These are phyloP conservation scores for Penicillium nucicola DNA, from an alignment of 495 filamentous ascomycete species.

Conservation along the genomic window DNA sequence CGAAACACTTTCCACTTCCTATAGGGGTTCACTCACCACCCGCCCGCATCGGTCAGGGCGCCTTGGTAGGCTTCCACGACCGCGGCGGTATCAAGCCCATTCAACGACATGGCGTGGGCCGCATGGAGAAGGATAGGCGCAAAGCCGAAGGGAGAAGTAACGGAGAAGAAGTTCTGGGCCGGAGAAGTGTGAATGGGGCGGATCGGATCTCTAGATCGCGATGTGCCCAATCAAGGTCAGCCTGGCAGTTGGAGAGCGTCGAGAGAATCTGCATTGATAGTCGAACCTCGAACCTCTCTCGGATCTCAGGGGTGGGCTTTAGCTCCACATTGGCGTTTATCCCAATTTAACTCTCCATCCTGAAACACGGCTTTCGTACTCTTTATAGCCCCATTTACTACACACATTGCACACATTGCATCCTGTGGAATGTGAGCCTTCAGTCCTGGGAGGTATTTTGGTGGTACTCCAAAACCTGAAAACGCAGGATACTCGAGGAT, in stretches of 20 bases:
- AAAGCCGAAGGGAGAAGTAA: slow-evolving; percentile 14
- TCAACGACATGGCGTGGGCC: slow-evolving; percentile 79
- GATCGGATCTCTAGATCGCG: slow-evolving; percentile 25
- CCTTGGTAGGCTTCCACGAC: slow-evolving; percentile 82
- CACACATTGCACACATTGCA: neutral
- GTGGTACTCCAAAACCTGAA: too few species aligned
- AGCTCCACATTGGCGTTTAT: slow-evolving; percentile 24
- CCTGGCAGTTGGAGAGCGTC: too few species aligned
- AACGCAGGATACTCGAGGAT: too few species aligned
- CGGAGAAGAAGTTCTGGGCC: neutral
- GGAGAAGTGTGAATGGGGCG: slow-evolving; percentile 1
- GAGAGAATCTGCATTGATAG: neutral
- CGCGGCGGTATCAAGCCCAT: slow-evolving; percentile 83
- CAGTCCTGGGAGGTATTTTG: too few species aligned
- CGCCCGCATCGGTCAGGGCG: slow-evolving; percentile 78
- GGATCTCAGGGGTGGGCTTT: slow-evolving; percentile 19
- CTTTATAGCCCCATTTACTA: slow-evolving; percentile 1
- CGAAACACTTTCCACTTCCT: slow-evolving; percentile 1
- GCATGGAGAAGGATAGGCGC: slow-evolving; percentile 32
- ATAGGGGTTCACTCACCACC: slow-evolving; percentile 70
- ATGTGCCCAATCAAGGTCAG: slow-evolving; percentile 16
- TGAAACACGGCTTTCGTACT: slow-evolving; percentile 22
- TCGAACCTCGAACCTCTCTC: neutral
- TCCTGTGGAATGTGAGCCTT: neutral
- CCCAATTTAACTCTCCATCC: slow-evolving; percentile 20